These are phyloP conservation scores for Aspergillus sclerotiicarbonarius DNA, from an alignment of 495 filamentous ascomycete genomes.

Conservation along the genomic window DNA sequence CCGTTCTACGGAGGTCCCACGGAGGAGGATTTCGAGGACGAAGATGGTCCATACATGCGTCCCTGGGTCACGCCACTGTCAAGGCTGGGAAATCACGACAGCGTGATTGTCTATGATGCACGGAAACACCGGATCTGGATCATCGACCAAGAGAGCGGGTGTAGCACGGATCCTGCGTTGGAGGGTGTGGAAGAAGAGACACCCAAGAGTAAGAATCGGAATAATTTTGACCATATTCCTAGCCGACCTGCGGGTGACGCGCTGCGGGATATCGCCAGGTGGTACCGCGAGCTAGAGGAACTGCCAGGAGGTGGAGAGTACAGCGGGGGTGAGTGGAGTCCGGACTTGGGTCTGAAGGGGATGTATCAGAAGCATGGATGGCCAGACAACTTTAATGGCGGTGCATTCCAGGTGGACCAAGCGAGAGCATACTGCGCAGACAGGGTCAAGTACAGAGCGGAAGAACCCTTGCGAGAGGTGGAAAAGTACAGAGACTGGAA, in stretches of 20 bases:
- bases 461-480: neutral
- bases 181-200: neutral
- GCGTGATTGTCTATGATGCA: conserved; percentile 11
- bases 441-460: neutral
- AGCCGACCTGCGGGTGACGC: conserved; percentile 3
- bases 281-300: conserved; percentile 4
- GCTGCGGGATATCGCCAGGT: conserved; percentile 5
- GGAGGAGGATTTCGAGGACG: neutral
- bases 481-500: neutral
- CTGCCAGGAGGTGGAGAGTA: neutral
- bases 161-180: neutral
- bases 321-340: neutral
- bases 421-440: neutral
- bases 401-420: conserved; percentile 1
- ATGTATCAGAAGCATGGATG: conserved; percentile 9
- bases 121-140: conserved; percentile 3
- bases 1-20: conserved; percentile 2
- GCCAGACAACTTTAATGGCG: conserved; percentile 7
- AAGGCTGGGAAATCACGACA: conserved; percentile 6
- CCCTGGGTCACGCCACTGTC: conserved; percentile 9
- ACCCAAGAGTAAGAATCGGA: neutral
- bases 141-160: conserved; percentile 9
- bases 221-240: conserved; percentile 4
- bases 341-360: neutral
- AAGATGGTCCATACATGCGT: conserved; percentile 12